Evolutionary conservation across 768 basidiomycete species (phyloP), one percentile per base, ranked within the genome.

Genomic region (Amanita phalloides): DNA sequence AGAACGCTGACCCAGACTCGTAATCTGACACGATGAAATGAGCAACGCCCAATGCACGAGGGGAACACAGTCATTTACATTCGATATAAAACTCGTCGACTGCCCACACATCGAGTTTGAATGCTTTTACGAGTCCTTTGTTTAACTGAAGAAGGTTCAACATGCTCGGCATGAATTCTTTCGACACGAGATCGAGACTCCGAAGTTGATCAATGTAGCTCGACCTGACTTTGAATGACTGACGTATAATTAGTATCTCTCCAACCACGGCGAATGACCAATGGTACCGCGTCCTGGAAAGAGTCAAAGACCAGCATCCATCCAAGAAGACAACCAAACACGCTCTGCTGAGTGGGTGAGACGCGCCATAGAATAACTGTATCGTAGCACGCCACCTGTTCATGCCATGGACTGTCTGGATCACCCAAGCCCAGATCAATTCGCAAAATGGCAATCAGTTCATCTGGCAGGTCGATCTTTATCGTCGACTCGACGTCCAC

Each of bases 301-400:
- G 86, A 70, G 60, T 93, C 90, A 55, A 96, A 84, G 1, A 84
- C 62, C n/a, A 90, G 68, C 84, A 94, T 88, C 93, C 92, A 96
- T 2, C 76, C 78, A 7, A 96, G 74, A n/a, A 96, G 67, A 55
- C 79, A 78, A 3, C 84, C 81, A 55, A 88, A 81, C 1, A 77
- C 61, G 45, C 69, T 72, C 73, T 74, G 43, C 65, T 56, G 52
- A 8, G 1, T 7, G 10, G 57, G 9, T 54, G 28, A 44, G 41
- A 37, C n/a, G 20, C 6, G 4, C 4, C 26, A 2, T 13, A 6
- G 3, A 28, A 26, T 21, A 30, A 14, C 9, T 13, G 25, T 4
- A 42, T 45, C 17, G 23, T 10, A 14, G 28, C 4, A 50, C n/a
- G 21, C 45, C 51, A 78, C 70, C 56, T 71, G 64, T 46, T 71